Evolutionary conservation across 2,329 filamentous ascomycete species (phyloP).

Genomic region (Arthrinium puccinioides): DNA sequence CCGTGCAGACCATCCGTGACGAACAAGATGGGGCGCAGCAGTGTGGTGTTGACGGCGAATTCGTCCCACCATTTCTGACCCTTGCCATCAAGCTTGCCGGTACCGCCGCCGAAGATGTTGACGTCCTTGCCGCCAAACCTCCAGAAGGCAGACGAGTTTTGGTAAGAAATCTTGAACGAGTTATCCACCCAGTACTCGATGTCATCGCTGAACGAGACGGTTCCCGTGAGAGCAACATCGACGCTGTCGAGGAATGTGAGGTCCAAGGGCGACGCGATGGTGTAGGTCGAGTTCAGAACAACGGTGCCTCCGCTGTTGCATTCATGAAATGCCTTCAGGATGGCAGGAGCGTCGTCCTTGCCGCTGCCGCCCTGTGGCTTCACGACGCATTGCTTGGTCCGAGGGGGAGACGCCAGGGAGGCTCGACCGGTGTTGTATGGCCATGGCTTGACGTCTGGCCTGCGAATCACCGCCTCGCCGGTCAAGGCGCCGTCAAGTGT

Average conservation of each 20-base stretch:
- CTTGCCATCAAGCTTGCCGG: slow-evolving; percentile 51
- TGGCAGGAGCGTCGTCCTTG: slow-evolving; percentile 24
- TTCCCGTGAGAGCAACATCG: slow-evolving; percentile 30
- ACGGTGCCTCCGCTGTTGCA: slow-evolving; percentile 60
- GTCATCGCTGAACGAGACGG: slow-evolving; percentile 34
- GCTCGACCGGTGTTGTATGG: slow-evolving; percentile 11
- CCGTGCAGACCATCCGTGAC: slow-evolving; percentile 49
- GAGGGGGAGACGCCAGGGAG: slow-evolving; percentile 4
- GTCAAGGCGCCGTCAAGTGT: not conserved
- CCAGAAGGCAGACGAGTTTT: slow-evolving; percentile 49
- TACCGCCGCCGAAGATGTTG: slow-evolving; percentile 38
- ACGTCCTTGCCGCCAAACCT: slow-evolving; percentile 46
- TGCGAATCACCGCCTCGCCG: slow-evolving; percentile 2
- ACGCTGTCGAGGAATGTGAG: slow-evolving; percentile 32
- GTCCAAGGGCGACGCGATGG: slow-evolving; percentile 36
- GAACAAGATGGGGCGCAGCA: slow-evolving; percentile 51
- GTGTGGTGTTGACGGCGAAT: slow-evolving; percentile 35
- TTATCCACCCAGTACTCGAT: slow-evolving; percentile 45
- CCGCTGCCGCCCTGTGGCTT: slow-evolving; percentile 5
- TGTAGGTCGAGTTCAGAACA: slow-evolving; percentile 42
- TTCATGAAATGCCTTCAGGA: slow-evolving; percentile 43
- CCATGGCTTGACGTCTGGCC: slow-evolving; percentile 10
- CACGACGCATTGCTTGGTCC: slow-evolving; percentile 11
- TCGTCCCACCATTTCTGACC: slow-evolving; percentile 51
- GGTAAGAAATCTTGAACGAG: slow-evolving; percentile 43